Evolutionary conservation across 768 basidiomycete species (phyloP).

Genomic region (Leccinum ochraceum): DNA sequence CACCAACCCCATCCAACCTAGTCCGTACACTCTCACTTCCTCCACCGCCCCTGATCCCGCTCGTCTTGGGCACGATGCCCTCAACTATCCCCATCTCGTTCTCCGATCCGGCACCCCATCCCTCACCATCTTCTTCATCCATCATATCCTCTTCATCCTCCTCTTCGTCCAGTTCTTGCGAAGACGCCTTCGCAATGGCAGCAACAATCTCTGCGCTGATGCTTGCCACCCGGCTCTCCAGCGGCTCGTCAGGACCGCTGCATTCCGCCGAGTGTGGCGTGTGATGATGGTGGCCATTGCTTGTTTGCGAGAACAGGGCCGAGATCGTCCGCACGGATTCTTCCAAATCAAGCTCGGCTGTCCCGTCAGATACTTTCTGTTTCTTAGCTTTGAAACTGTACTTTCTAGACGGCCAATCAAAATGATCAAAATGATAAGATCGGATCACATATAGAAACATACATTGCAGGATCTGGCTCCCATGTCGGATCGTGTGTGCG

Average conservation of each 20-base stretch:
- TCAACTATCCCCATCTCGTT: slow-evolving; percentile 51
- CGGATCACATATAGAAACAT: slow-evolving; percentile 32
- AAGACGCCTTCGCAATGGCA: slow-evolving; percentile 73
- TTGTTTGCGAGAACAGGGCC: slow-evolving; percentile 59
- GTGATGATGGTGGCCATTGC: slow-evolving; percentile 34
- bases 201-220: slow-evolving; percentile 82
- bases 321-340: slow-evolving; percentile 78
- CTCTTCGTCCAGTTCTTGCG: slow-evolving; percentile 57
- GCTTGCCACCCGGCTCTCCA: slow-evolving; percentile 70
- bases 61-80: slow-evolving; percentile 59
- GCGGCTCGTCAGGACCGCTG: slow-evolving; percentile 37
- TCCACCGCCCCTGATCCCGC: slow-evolving; percentile 54
- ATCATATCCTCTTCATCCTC: slow-evolving; percentile 47
- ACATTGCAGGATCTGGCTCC: slow-evolving; percentile 85
- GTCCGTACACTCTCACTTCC: slow-evolving; percentile 24
- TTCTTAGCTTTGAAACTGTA: slow-evolving; percentile 80
- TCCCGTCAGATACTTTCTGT: slow-evolving; percentile 49
- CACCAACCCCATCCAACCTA: slow-evolving; percentile 11
- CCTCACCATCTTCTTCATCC: slow-evolving; percentile 43
- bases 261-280: slow-evolving; percentile 35
- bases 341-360: slow-evolving; percentile 61
- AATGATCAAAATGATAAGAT: neutral
- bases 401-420: slow-evolving; percentile 47
- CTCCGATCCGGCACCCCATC: slow-evolving; percentile 45
- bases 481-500: slow-evolving; percentile 82